Conservation (phyloP, 1,139 yeast species). For the Yamadazyma blattariae region DNA sequence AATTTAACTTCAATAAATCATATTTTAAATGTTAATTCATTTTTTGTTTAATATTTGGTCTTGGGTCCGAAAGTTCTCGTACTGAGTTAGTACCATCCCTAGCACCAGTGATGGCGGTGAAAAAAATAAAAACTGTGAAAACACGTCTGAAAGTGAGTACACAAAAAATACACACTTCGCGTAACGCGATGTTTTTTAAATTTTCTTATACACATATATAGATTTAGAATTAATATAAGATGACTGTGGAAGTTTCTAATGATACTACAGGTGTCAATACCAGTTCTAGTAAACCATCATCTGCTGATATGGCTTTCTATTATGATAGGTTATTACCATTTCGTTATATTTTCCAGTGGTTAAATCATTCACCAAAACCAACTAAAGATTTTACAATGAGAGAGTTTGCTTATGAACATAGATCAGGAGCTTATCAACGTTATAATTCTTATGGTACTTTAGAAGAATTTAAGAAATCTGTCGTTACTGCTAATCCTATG, state of each 20-base stretch:
- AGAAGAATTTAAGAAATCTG: slow-evolving; percentile 76
- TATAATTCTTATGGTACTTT: slow-evolving; percentile 70
- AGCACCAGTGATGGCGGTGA: too few species aligned
- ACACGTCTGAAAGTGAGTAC: too few species aligned
- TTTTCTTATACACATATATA: neutral
- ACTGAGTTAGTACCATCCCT: too few species aligned
- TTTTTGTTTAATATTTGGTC: too few species aligned
- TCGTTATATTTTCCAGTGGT: slow-evolving; percentile 77
- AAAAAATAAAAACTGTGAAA: too few species aligned
- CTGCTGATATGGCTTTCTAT: slow-evolving; percentile 70
- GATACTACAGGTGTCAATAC: neutral
- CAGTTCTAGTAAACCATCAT: slow-evolving; percentile 44
- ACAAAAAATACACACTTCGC: too few species aligned
- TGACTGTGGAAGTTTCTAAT: slow-evolving; percentile 3
- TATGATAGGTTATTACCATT: slow-evolving; percentile 74
- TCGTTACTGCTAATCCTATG: slow-evolving; percentile 72
- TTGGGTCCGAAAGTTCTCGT: too few species aligned
- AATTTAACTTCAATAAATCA: too few species aligned
- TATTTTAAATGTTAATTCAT: too few species aligned
- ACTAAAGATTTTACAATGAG: slow-evolving; percentile 75
- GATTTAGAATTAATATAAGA: neutral
- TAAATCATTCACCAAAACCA: slow-evolving; percentile 78
- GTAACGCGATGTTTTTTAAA: slow-evolving; percentile 4
- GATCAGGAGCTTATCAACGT: slow-evolving; percentile 84
- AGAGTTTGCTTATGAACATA: slow-evolving; percentile 89